Evolutionary conservation across 108 stramenopile species (phyloP).

Genomic region (Bacterosira constricta): DNA sequence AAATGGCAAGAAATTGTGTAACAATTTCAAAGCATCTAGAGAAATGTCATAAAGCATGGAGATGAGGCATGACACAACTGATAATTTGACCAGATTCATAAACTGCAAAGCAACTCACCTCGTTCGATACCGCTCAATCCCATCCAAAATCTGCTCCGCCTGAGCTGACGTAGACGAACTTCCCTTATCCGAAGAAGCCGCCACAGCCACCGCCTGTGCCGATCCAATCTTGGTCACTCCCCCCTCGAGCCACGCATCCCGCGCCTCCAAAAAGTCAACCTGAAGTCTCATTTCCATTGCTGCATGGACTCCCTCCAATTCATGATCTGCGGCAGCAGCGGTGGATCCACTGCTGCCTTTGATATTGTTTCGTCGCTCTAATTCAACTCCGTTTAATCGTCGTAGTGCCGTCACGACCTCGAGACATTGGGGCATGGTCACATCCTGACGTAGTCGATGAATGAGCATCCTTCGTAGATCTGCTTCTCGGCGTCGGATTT

Average conservation of each 20-base stretch:
- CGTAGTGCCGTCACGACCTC: conserved; percentile 85
- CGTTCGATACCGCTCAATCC: conserved; percentile 84
- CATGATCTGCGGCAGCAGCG: conserved; percentile 14
- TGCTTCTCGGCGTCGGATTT: conserved; percentile 77
- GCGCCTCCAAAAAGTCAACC: conserved; percentile 84
- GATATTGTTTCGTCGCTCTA: conserved; percentile 60
- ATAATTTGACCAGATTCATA: neutral
- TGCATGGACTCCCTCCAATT: conserved; percentile 72
- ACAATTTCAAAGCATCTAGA: conserved; percentile 87
- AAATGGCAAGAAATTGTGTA: conserved; percentile 87
- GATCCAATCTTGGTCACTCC: conserved; percentile 43
- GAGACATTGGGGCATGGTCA: conserved; percentile 89
- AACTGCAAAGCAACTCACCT: conserved; percentile 52
- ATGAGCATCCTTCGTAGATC: conserved; percentile 81
- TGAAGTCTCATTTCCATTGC: conserved; percentile 83
- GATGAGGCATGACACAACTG: neutral
- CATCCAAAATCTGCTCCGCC: conserved; percentile 82
- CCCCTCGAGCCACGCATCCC: conserved; percentile 83
- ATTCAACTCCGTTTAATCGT: conserved; percentile 80
- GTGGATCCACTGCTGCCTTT: conserved; percentile 3
- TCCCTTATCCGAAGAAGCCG: conserved; percentile 10
- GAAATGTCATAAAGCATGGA: neutral
- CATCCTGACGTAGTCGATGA: conserved; percentile 69
- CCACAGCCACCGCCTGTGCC: conserved; percentile 29
- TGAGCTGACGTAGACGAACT: conserved; percentile 32